phyloP scores from a whole-genome alignment of 2,329 filamentous ascomycete genomes.

The Penicillium rolfsii region DNA sequence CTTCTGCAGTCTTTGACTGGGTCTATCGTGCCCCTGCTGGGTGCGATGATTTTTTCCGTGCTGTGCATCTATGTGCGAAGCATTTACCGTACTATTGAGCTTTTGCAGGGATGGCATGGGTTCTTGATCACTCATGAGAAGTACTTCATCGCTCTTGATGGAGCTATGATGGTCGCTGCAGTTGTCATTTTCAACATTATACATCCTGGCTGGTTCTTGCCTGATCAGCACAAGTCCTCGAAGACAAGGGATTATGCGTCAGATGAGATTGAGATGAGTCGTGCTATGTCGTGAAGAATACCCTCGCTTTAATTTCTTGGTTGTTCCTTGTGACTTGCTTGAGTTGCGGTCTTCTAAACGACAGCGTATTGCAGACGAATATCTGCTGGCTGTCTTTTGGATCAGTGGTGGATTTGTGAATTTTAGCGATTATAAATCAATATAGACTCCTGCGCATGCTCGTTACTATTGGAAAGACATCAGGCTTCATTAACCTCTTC shows the following conservation, averaged over 20 bases:
- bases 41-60: slow-evolving; percentile 48
- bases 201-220: slow-evolving; percentile 50
- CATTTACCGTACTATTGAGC: slow-evolving; percentile 56
- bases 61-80: slow-evolving; percentile 53
- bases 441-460: slow-evolving; percentile 7
- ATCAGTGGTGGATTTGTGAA: neutral
- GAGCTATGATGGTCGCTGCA: slow-evolving; percentile 53
- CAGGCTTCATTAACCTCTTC: neutral
- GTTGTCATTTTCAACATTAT: slow-evolving; percentile 51
- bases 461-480: neutral
- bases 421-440: neutral
- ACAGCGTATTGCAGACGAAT: slow-evolving; percentile 1
- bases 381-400: neutral
- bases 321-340: neutral
- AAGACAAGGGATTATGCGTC: slow-evolving; percentile 10
- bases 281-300: neutral
- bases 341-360: neutral
- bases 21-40: slow-evolving; percentile 38
- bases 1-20: slow-evolving; percentile 33
- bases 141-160: slow-evolving; percentile 57
- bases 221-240: slow-evolving; percentile 21
- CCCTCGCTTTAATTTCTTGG: neutral
- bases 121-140: slow-evolving; percentile 55
- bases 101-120: slow-evolving; percentile 55
- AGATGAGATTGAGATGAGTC: slow-evolving; percentile 22